Base-by-base conservation (phyloP, 2,329 filamentous ascomycete genomes). In the Sporothrix euskadiensis region DNA sequence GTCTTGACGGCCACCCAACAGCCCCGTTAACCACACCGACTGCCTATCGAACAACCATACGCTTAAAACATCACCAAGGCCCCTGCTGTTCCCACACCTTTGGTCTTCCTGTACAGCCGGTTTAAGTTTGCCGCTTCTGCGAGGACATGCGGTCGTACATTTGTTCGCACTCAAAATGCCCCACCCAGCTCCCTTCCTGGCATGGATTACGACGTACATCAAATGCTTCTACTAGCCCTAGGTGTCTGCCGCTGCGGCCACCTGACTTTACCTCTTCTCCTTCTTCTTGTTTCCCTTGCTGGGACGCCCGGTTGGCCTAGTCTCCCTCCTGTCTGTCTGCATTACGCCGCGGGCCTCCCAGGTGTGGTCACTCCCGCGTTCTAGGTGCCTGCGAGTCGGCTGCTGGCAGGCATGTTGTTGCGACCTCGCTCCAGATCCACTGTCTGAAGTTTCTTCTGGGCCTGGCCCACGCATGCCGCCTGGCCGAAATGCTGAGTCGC, bases 331-430 rank as follows among this genome's bases (percentile, higher is more conserved):
- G n/a, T 6, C n/a, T 44, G 12, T 10, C 61, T 35, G 30, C 12
- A 56, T 16, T 41, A 9, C 61, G 22, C n/a, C 22, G 6, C 39
- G 12, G 61, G 39, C 39, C 22, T 66, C 22, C 26, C 52, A 63
- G 39, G 39, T 26, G 61, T 66, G 26, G 44, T n/a, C 22, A 35
- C 54, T 47, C 39, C 69, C 69, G 32, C 3, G 49, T 59, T 71
- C 52, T 59, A 14, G 49, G 30, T 56, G 49, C 65, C 65, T 69
- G 44, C 65, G 22, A 54, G 26, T 49, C 47, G 65, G 65, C 65
- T 54, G 65, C 22, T 54, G 35, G 68, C 68, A 35, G 68, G 30
- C 66, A 30, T 52, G 39, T 56, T 70, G 35, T 57, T 47, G 54
- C 52, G 16, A 32, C 6, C 54, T 47, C 22, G 68, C 49, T 44